Base-by-base conservation (phyloP, 176 grass and related monocot genomes). In the Avena sativa region DNA sequence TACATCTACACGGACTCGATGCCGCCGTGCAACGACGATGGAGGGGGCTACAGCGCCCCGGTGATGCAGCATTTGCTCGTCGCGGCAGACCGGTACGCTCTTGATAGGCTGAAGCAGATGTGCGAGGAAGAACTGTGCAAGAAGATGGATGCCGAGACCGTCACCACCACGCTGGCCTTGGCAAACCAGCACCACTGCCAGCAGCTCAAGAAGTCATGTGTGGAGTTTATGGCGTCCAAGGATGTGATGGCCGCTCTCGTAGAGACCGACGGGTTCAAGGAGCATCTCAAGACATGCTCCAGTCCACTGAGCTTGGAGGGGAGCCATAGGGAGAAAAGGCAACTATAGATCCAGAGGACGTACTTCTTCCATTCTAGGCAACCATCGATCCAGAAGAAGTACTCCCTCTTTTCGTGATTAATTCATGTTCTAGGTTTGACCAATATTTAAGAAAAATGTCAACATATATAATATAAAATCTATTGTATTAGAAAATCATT, bases 1-100 rank as follows among this genome's bases (percentile, higher is more conserved):
- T 89, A 83, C 71, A 8, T 83, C 56, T 83, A 88, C 71, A 76
- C 44, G 20, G 86, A 34, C 2, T n/a, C 59, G 5, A 15, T 83
- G 21, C 86, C 86, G 11, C 11, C 0, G 40, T n/a, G 69, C 11
- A 2, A 1, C 71, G 71, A 34, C 0, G 15, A n/a, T 1, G 19
- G 48, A 3, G 12, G 13, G 0, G 60, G 36, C 0, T 47, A 28
- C 2, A 8, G 12, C 62, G 21, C 28, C 3, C 60, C 47, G 48
- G 15, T n/a, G 28, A 61, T 67, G 57, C 82, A 85, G 25, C 67
- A 76, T 8, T 0, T 89, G 68, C 58, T 85, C 1, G 71, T 74
- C 6, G 71, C 21, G 7, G 71, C 71, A 1, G 46, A 49, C 47
- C 26, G 48, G 71, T 74, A 51, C 0, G 71, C 20, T 6, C 11